Evolutionary conservation across 2,329 filamentous ascomycete genomes (phyloP).

Genomic region (Colletotrichum incanum): DNA sequence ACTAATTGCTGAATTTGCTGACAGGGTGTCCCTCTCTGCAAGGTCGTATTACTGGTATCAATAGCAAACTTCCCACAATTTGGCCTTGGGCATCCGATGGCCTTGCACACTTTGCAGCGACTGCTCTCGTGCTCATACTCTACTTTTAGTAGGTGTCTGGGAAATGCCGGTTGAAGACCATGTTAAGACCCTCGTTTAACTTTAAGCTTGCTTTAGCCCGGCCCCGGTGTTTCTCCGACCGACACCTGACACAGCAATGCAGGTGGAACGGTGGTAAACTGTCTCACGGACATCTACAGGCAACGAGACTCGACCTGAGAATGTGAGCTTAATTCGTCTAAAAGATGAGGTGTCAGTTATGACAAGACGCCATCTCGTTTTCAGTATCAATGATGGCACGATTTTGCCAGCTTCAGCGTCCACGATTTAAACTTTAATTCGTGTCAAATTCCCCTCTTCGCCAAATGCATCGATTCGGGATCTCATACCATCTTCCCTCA

Average conservation of each 20-base stretch:
- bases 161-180: background rate
- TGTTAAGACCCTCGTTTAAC: background rate
- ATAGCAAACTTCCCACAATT: background rate
- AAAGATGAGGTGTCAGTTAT: background rate
- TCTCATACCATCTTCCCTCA: no score
- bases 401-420: slow-evolving; percentile 66
- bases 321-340: background rate
- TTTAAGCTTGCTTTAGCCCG: background rate
- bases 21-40: background rate
- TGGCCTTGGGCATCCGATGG: background rate
- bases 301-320: background rate
- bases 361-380: slow-evolving; percentile 42
- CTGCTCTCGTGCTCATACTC: background rate
- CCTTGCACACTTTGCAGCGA: background rate
- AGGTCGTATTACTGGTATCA: background rate
- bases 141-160: background rate
- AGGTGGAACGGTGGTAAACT: background rate
- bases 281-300: background rate
- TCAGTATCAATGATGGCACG: slow-evolving; percentile 57
- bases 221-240: background rate
- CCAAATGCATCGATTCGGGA: slow-evolving; percentile 67
- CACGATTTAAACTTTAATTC: slow-evolving; percentile 45
- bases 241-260: background rate
- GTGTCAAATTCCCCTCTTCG: background rate
- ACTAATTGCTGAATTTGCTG: background rate